phyloP scores from a whole-genome alignment of 306 rosid species.

The Cicer arietinum region DNA sequence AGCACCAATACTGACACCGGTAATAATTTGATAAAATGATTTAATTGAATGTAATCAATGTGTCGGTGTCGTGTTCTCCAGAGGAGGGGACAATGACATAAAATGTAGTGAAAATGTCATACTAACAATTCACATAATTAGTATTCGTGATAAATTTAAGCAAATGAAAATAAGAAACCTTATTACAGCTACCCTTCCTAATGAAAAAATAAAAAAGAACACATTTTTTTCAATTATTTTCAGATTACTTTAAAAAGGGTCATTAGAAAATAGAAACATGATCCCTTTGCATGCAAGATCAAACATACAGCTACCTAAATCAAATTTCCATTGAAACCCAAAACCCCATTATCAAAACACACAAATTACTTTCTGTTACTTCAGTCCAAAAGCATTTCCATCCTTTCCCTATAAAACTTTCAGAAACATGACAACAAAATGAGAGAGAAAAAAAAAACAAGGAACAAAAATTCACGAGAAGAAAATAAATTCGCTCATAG shows the following conservation, averaged over 20 bases:
- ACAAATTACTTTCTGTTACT: slow-evolving; percentile 4
- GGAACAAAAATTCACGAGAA: slow-evolving; percentile 18
- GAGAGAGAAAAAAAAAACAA: neutral
- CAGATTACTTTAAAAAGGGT: slow-evolving; percentile 30
- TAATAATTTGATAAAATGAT: too few species aligned
- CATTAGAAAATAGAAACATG: slow-evolving; percentile 29
- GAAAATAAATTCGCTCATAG: slow-evolving; percentile 12
- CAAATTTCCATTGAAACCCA: slow-evolving; percentile 45
- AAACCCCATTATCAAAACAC: slow-evolving; percentile 47
- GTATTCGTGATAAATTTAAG: neutral
- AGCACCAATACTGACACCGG: too few species aligned
- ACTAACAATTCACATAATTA: slow-evolving; percentile 21
- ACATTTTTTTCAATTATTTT: neutral
- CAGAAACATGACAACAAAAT: neutral
- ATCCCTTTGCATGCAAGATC: slow-evolving; percentile 58
- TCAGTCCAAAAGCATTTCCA: neutral
- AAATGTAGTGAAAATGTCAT: slow-evolving; percentile 18
- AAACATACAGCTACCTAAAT: slow-evolving; percentile 8
- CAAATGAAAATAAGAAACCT: neutral
- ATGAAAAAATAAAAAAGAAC: slow-evolving; percentile 10
- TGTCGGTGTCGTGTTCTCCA: too few species aligned
- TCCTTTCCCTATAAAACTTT: neutral
- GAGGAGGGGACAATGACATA: neutral
- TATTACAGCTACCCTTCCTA: slow-evolving; percentile 10
- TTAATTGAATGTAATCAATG: too few species aligned